Conservation (phyloP, 495 filamentous ascomycete species). For the Penicillium argentinense region DNA sequence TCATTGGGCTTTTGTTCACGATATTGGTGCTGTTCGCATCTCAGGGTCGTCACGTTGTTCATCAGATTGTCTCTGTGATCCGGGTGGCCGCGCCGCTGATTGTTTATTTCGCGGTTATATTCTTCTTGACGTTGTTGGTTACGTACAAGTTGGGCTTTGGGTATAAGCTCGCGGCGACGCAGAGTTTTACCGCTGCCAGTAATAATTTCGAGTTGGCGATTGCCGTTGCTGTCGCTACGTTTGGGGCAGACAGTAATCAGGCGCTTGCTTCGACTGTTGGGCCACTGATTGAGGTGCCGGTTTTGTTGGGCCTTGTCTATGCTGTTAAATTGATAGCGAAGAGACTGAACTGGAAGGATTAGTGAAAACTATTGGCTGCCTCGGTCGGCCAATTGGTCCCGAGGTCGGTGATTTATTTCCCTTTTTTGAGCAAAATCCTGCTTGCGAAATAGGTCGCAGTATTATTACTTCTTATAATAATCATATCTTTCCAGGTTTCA, state of each 20-base stretch:
- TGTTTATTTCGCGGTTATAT: conserved; percentile 70
- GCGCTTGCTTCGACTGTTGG: conserved; percentile 86
- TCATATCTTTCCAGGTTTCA: too few relatives aligned
- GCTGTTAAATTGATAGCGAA: conserved; percentile 49
- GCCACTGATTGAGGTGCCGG: conserved; percentile 89
- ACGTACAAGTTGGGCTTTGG: conserved; percentile 65
- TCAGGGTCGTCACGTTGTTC: conserved; percentile 75
- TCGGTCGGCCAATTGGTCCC: neutral
- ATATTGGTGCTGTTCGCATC: conserved; percentile 84
- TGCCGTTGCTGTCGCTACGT: conserved; percentile 84
- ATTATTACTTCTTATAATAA: too few relatives aligned
- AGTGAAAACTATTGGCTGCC: conserved; percentile 24
- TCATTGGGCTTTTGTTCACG: conserved; percentile 83
- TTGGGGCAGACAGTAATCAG: conserved; percentile 76
- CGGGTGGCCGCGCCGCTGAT: conserved; percentile 50
- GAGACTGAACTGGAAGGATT: conserved; percentile 21
- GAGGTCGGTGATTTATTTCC: neutral
- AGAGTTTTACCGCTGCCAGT: conserved; percentile 91
- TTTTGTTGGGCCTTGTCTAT: conserved; percentile 80
- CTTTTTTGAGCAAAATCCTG: neutral
- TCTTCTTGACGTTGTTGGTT: conserved; percentile 63
- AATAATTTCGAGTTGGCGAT: conserved; percentile 96
- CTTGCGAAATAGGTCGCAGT: too few relatives aligned
- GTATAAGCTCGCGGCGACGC: conserved; percentile 71
- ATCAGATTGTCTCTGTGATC: conserved; percentile 79